Conservation (phyloP, 345 rosid species). For the Populus simonii region DNA sequence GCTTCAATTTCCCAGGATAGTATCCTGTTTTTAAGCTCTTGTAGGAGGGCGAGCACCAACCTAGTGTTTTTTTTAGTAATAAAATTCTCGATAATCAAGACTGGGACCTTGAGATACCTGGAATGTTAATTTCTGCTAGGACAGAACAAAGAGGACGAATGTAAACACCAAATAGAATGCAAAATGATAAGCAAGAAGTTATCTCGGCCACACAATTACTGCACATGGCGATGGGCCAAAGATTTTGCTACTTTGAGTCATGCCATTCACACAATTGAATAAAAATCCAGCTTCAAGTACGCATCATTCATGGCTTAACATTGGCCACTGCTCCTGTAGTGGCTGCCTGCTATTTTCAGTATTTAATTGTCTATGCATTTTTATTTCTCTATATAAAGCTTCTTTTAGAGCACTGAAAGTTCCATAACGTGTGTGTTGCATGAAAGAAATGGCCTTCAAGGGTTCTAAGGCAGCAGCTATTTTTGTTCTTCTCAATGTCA, state of each 20-base stretch:
- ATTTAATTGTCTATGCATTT: too few relatives aligned
- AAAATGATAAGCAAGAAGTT: neutral
- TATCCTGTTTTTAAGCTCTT: too few relatives aligned
- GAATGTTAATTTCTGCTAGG: too few relatives aligned
- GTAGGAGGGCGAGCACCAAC: too few relatives aligned
- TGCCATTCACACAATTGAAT: neutral
- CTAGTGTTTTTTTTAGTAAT: too few relatives aligned
- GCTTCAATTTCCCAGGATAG: too few relatives aligned
- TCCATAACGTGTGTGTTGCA: too few relatives aligned
- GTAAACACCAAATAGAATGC: neutral
- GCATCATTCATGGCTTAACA: neutral
- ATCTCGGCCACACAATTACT: neutral
- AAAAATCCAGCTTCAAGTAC: neutral
- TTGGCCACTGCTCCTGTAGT: neutral
- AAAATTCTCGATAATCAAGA: too few relatives aligned
- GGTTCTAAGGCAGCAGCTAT: constrained; percentile 15
- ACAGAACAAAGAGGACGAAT: too few relatives aligned
- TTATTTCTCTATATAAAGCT: too few relatives aligned
- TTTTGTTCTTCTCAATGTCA: constrained; percentile 31
- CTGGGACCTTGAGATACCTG: too few relatives aligned
- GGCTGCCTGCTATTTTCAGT: neutral
- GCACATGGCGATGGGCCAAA: neutral
- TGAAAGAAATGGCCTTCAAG: constrained; percentile 16
- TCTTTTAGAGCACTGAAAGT: too few relatives aligned
- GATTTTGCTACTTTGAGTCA: neutral